Conservation (phyloP, 164 flowering plant species). For the Chimonanthus praecox region DNA sequence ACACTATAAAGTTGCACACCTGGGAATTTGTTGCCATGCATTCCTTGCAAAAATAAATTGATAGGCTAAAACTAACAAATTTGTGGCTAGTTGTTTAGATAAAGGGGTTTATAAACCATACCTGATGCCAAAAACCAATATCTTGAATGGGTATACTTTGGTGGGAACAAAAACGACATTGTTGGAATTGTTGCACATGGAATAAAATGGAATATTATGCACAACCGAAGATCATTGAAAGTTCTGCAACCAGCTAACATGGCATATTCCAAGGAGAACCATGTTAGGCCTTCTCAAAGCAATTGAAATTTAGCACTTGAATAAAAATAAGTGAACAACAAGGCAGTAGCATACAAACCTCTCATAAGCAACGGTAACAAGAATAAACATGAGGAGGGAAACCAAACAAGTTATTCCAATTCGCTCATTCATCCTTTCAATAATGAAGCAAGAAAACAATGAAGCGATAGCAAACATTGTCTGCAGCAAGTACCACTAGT, state of each 20-base stretch:
- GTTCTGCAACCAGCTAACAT: conserved; percentile 46
- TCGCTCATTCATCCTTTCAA: conserved; percentile 40
- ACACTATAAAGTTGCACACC: no score
- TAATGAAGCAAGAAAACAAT: conserved; percentile 32
- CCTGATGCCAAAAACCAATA: conserved; percentile 54
- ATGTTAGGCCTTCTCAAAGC: conserved; percentile 7
- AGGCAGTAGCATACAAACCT: conserved; percentile 22
- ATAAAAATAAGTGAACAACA: not conserved
- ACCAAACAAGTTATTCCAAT: conserved; percentile 38
- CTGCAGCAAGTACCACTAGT: conserved; percentile 26
- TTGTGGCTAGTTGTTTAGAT: not conserved
- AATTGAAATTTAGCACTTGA: not conserved
- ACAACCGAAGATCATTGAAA: conserved; percentile 47
- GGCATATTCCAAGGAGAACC: conserved; percentile 17
- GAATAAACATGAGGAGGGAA: conserved; percentile 25
- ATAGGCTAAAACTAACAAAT: not conserved
- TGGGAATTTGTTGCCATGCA: not conserved
- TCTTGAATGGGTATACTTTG: conserved; percentile 45
- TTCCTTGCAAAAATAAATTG: not conserved
- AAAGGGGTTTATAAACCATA: conserved; percentile 4
- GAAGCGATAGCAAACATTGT: conserved; percentile 45
- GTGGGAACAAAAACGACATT: conserved; percentile 31
- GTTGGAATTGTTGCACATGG: conserved; percentile 37
- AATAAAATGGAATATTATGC: conserved; percentile 42
- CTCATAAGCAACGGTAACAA: conserved; percentile 32